Evolutionary conservation across 2,329 filamentous ascomycete species (phyloP).

Genomic region (Geosmithia morbida): DNA sequence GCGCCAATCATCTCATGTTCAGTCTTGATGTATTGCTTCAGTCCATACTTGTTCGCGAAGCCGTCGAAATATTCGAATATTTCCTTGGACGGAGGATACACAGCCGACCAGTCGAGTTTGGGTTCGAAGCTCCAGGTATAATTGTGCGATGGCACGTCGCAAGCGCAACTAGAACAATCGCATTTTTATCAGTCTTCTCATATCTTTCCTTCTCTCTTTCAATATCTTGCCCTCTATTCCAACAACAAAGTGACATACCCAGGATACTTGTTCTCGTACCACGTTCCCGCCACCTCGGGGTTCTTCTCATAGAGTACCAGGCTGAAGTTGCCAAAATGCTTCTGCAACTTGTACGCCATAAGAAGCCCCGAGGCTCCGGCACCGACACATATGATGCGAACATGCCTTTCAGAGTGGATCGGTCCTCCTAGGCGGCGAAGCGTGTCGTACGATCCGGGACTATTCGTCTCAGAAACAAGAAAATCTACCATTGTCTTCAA

Average conservation of each 20-base stretch:
- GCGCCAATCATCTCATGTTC: slow-evolving; percentile 12
- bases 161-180: slow-evolving; percentile 18
- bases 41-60: slow-evolving; percentile 21
- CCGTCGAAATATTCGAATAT: slow-evolving; percentile 14
- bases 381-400: slow-evolving; percentile 12
- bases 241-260: slow-evolving; percentile 10
- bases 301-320: slow-evolving; percentile 27
- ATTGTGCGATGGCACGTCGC: slow-evolving; percentile 35
- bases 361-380: slow-evolving; percentile 14
- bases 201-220: neutral
- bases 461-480: slow-evolving; percentile 4
- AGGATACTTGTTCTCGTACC: slow-evolving; percentile 34
- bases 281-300: slow-evolving; percentile 29
- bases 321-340: slow-evolving; percentile 40
- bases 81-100: slow-evolving; percentile 25
- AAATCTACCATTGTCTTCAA: slow-evolving; percentile 6
- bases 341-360: slow-evolving; percentile 14
- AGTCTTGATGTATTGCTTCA: slow-evolving; percentile 16
- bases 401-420: slow-evolving; percentile 8
- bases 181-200: neutral
- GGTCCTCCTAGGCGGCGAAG: slow-evolving; percentile 6
- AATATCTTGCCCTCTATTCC: neutral
- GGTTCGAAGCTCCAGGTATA: slow-evolving; percentile 34
- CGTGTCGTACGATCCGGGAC: slow-evolving; percentile 6
- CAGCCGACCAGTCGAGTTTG: slow-evolving; percentile 11